A percentile compares a stretch with the other conserved stretches of the same genome.
Conservation (phyloP, 495 filamentous ascomycete species). For the Rhizodiscina lignyota region DNA sequence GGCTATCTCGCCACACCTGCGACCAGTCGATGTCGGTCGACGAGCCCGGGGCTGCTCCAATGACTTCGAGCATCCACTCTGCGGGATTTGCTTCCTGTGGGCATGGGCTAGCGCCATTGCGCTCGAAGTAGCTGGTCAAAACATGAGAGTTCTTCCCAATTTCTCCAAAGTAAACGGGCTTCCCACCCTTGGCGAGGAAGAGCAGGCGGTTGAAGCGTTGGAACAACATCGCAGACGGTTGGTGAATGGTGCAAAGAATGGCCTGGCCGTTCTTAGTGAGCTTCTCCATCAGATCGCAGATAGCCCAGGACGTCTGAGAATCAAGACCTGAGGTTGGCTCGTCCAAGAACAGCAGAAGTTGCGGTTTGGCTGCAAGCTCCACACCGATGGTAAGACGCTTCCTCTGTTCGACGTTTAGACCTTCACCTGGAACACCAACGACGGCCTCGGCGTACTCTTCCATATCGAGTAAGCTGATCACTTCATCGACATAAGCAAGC, state of each 20-base stretch:
- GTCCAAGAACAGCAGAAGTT: slow-evolving; percentile 79
- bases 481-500: slow-evolving; percentile 72
- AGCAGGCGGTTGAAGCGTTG: slow-evolving; percentile 78
- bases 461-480: slow-evolving; percentile 84
- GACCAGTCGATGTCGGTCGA: slow-evolving; percentile 67
- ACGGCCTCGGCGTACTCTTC: slow-evolving; percentile 73
- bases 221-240: slow-evolving; percentile 80
- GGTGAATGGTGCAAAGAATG: slow-evolving; percentile 86
- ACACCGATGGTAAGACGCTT: slow-evolving; percentile 85
- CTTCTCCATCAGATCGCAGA: slow-evolving; percentile 61
- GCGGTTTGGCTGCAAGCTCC: slow-evolving; percentile 79
- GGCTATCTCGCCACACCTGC: slow-evolving; percentile 57
- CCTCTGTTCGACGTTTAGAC: slow-evolving; percentile 83
- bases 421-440: slow-evolving; percentile 75
- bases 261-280: slow-evolving; percentile 72
- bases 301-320: slow-evolving; percentile 76
- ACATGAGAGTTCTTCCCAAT: slow-evolving; percentile 66
- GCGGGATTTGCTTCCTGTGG: slow-evolving; percentile 71
- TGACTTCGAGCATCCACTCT: slow-evolving; percentile 93
- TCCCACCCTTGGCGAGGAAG: slow-evolving; percentile 67
- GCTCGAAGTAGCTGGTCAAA: slow-evolving; percentile 65
- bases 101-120: slow-evolving; percentile 57
- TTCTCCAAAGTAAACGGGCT: slow-evolving; percentile 80
- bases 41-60: slow-evolving; percentile 78
- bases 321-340: slow-evolving; percentile 78